Evolutionary conservation across 371 early-diverging fungal genomes (phyloP).

Genomic region (Scutellospora calospora): DNA sequence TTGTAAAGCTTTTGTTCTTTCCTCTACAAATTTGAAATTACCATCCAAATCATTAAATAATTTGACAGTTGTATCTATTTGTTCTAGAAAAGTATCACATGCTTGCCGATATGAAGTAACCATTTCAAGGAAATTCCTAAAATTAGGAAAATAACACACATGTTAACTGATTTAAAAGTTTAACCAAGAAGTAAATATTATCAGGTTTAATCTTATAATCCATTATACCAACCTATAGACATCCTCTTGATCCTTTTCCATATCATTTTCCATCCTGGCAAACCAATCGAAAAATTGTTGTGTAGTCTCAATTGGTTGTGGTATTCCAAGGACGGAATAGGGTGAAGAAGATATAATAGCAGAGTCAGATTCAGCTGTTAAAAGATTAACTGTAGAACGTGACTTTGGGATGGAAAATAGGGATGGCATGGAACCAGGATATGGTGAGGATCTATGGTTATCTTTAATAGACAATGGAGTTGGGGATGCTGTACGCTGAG

Average conservation of each 20-base stretch:
- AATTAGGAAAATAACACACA: neutral
- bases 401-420: slow-evolving; percentile 54
- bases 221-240: slow-evolving; percentile 66
- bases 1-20: slow-evolving; percentile 78
- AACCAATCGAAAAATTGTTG: slow-evolving; percentile 94
- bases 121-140: slow-evolving; percentile 63
- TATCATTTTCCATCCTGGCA: slow-evolving; percentile 76
- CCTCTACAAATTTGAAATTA: slow-evolving; percentile 79
- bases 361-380: slow-evolving; percentile 51
- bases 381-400: slow-evolving; percentile 59
- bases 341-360: slow-evolving; percentile 52
- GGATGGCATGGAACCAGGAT: slow-evolving; percentile 50
- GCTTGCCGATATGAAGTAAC: slow-evolving; percentile 60
- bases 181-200: no score
- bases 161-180: no score
- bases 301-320: slow-evolving; percentile 78
- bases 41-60: slow-evolving; percentile 68
- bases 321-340: slow-evolving; percentile 51
- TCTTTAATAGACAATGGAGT: slow-evolving; percentile 47
- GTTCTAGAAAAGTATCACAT: slow-evolving; percentile 66
- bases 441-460: slow-evolving; percentile 47
- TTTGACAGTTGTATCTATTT: slow-evolving; percentile 59
- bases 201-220: no score
- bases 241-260: slow-evolving; percentile 88
- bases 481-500: slow-evolving; percentile 45